Evolutionary conservation across 225 moss, liverwort and hornwort species (phyloP).

Genomic region (Lunularia cruciata): DNA sequence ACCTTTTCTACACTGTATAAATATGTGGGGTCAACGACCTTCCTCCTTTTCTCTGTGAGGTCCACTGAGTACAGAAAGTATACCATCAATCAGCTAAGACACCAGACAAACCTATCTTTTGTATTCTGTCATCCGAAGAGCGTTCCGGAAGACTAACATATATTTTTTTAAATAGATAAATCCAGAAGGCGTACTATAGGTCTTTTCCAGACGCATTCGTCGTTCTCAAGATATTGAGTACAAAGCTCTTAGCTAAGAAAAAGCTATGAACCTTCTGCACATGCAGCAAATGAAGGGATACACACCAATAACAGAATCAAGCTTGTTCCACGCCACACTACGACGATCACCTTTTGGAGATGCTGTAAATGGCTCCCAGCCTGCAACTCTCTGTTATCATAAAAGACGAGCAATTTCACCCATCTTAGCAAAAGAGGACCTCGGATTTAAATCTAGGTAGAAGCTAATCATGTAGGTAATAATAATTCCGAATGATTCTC

Average conservation of each 20-base stretch:
- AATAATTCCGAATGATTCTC: no score
- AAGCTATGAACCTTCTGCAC: not conserved
- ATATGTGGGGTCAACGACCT: conserved; percentile 83
- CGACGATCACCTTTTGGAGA: conserved; percentile 87
- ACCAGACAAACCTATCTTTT: not conserved
- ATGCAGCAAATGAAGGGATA: not conserved
- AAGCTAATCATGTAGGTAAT: no score
- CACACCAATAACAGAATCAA: conserved; percentile 80
- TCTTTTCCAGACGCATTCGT: not conserved
- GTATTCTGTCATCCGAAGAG: not conserved
- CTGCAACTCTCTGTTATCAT: conserved; percentile 82
- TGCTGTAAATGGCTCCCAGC: conserved; percentile 85
- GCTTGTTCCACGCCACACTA: conserved; percentile 85
- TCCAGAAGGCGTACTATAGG: not conserved
- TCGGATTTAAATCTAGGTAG: no score
- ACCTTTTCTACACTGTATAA: conserved; percentile 98
- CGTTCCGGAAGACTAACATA: not conserved
- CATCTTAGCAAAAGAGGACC: not conserved
- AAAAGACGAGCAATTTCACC: not conserved
- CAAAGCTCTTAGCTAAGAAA: not conserved
- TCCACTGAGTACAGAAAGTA: conserved; percentile 43
- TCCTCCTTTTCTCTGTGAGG: conserved; percentile 71
- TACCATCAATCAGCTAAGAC: not conserved
- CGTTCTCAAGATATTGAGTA: not conserved
- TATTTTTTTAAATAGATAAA: no score